These are phyloP conservation scores for Alternaria rosae DNA, from an alignment of 2,329 filamentous ascomycete species.

Conservation along the genomic window DNA sequence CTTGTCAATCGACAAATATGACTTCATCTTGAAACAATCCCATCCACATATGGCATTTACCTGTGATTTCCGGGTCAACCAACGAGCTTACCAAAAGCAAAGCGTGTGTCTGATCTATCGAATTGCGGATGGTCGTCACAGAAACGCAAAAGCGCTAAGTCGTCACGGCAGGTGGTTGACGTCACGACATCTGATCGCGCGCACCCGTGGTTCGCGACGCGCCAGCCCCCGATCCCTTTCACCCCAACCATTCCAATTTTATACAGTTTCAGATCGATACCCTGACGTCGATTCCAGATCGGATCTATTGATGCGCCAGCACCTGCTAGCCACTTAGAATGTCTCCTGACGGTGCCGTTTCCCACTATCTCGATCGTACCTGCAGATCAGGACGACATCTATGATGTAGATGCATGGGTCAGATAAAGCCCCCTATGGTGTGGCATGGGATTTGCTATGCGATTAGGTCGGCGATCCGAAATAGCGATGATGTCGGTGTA, in stretches of 20 bases:
- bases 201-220: neutral
- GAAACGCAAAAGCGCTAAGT: neutral
- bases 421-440: constrained; percentile 9
- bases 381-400: constrained; percentile 17
- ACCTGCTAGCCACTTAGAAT: neutral
- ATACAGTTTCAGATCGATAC: constrained; percentile 8
- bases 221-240: constrained; percentile 1
- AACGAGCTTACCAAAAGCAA: neutral
- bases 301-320: neutral
- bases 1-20: constrained; percentile 1
- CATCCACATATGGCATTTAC: too few species aligned
- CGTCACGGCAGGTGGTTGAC: neutral
- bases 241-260: constrained; percentile 3
- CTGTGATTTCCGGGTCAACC: neutral
- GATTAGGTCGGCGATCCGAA: constrained; percentile 1
- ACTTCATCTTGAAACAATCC: neutral
- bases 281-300: neutral
- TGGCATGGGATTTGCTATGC: constrained; percentile 8
- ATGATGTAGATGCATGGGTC: constrained; percentile 19
- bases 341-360: neutral
- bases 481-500: constrained; percentile 13
- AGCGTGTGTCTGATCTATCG: neutral
- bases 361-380: constrained; percentile 16
- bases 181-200: constrained; percentile 11
- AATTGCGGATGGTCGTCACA: neutral